Conservation (phyloP, 2,329 filamentous ascomycete genomes). For the Paramyrothecium roridum region DNA sequence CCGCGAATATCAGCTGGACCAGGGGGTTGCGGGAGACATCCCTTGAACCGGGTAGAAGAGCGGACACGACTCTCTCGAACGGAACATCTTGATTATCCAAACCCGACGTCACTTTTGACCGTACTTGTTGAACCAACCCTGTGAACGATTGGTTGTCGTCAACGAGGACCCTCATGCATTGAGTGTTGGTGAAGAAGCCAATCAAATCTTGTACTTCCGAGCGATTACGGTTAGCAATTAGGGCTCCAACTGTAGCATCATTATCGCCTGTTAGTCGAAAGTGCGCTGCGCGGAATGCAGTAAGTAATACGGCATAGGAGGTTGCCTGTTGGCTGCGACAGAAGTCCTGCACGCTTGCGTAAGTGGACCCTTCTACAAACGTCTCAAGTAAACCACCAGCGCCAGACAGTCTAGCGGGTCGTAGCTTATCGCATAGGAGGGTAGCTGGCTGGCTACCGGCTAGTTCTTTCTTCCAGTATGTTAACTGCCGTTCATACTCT, state of each 20-base stretch:
- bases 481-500: conserved; percentile 8
- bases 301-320: no score
- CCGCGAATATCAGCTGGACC: conserved; percentile 7
- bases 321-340: conserved; percentile 3
- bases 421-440: not conserved
- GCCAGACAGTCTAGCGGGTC: not conserved
- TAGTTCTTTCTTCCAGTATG: conserved; percentile 12
- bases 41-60: conserved; percentile 3
- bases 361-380: not conserved
- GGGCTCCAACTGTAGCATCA: conserved; percentile 10
- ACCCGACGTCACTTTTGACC: conserved; percentile 1
- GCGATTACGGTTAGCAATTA: conserved; percentile 6
- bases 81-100: conserved; percentile 14
- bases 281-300: conserved; percentile 10
- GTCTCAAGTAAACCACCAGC: not conserved
- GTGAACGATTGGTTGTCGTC: conserved; percentile 5
- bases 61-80: conserved; percentile 9
- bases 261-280: conserved; percentile 9
- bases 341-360: conserved; percentile 1
- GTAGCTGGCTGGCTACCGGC: conserved; percentile 7
- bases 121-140: conserved; percentile 9
- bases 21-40: conserved; percentile 7
- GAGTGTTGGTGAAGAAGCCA: conserved; percentile 14
- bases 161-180: conserved; percentile 10
- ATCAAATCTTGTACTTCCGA: conserved; percentile 7